Base-by-base conservation (phyloP, 768 basidiomycete species). In the Agaricus blazei region DNA sequence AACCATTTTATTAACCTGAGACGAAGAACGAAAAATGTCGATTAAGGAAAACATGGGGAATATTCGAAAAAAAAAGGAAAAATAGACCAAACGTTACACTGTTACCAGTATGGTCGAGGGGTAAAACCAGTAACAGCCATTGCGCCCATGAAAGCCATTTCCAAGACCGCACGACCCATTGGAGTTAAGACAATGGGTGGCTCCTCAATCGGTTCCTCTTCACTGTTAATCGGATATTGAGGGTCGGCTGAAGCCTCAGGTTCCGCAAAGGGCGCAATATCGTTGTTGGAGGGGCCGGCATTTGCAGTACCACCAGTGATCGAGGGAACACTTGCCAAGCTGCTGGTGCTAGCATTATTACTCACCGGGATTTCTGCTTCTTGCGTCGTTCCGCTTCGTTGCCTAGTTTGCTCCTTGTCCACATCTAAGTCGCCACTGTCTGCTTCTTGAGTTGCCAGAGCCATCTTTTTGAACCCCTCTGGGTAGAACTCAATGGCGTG, bases 401-500 rank as follows among this genome's bases (percentile, higher is more conserved):
- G 19, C 19, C 19, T 19, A 19, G 19, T 19, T 19, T 19, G 19
- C 19, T 19, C 19, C 19, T 19, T 19, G 19, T 19, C 19, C 19
- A 19, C 19, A 19, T 19, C 19, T 19, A 19, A 19, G 19, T 19
- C 19, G 19, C 19, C 19, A 19, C 19, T 19, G 19, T 19, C 19
- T 19, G 19, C 19, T 34, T 41, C 58, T 7, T 53, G 12, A 5
- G 65, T 63, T 61, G 85, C 85, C 58, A 94, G 70, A 0, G 90
- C 90, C 54, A 95, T 75, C 66, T 84, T 81, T 60, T 83, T 77
- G 52, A 94, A 75, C 0, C 90, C 92, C 48, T 95, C 85, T 0
- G 87, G 80, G n/a, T 84, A 67, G 58, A 95, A 91, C 67, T 90
- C 84, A 49, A 95, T 80, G 3, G 90, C 90, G 0, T 72, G 68